phyloP scores from a whole-genome alignment of 139 green algal genomes.

The Tetraselmis chui region DNA sequence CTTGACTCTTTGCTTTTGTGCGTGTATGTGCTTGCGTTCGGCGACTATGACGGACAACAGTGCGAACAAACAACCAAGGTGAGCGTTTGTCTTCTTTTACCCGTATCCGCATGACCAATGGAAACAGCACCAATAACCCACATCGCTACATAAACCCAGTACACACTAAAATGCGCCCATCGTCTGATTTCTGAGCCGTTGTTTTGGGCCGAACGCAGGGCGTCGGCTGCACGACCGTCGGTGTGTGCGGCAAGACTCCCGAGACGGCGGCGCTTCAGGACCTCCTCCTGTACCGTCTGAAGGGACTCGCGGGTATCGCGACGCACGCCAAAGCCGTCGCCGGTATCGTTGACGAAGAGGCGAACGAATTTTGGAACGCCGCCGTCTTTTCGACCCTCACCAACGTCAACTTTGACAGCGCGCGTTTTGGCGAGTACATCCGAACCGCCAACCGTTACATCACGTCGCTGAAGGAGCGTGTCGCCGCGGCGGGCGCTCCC shows the following conservation, averaged over 20 bases:
- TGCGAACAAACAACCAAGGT: conserved; percentile 56
- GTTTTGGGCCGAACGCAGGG: no score
- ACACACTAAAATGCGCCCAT: no score
- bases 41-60: conserved; percentile 26
- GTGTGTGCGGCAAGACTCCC: conserved; percentile 64
- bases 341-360: conserved; percentile 15
- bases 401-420: conserved; percentile 62
- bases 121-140: no score
- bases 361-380: conserved; percentile 43
- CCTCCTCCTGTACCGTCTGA: conserved; percentile 43
- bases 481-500: conserved; percentile 15
- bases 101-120: no score
- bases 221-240: conserved; percentile 46
- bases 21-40: neutral
- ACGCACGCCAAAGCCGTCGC: conserved; percentile 3
- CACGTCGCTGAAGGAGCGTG: conserved; percentile 16
- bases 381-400: conserved; percentile 58
- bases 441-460: neutral
- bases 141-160: no score
- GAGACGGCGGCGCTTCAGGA: conserved; percentile 51
- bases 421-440: conserved; percentile 30
- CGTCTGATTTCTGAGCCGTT: no score
- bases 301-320: conserved; percentile 9
- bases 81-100: conserved; percentile 3
- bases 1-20: neutral